phyloP scores from a whole-genome alignment of 352 stramenopile species.

The Phytophthora meadii region DNA sequence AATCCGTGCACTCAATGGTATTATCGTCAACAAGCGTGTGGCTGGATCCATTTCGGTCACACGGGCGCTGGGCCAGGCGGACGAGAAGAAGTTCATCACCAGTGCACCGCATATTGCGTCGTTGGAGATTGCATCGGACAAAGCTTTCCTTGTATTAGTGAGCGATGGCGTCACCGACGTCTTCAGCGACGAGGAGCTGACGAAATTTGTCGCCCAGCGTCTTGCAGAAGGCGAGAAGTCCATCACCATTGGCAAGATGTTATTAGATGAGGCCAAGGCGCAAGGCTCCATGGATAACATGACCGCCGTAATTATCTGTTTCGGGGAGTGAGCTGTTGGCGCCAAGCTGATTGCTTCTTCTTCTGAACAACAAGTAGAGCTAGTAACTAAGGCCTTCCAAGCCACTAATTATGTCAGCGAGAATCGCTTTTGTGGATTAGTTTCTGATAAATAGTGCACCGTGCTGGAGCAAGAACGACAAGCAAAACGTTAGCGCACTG shows the following conservation, averaged over 20 bases:
- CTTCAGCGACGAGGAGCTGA: constrained; percentile 76
- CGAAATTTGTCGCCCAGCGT: constrained; percentile 59
- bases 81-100: constrained; percentile 87
- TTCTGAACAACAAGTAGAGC: constrained; percentile 26
- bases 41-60: constrained; percentile 76
- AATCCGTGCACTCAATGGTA: constrained; percentile 76
- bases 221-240: constrained; percentile 56
- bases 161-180: constrained; percentile 84
- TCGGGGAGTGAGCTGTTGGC: constrained; percentile 41
- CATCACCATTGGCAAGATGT: constrained; percentile 62
- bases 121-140: constrained; percentile 51
- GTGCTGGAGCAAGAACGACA: constrained; percentile 3
- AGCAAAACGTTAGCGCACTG: neutral
- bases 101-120: constrained; percentile 67
- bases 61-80: constrained; percentile 74
- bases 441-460: constrained; percentile 28
- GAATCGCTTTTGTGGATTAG: neutral
- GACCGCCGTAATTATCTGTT: constrained; percentile 80
- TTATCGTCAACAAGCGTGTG: constrained; percentile 87
- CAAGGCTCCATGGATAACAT: constrained; percentile 86
- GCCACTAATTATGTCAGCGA: constrained; percentile 32
- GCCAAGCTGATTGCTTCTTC: constrained; percentile 1
- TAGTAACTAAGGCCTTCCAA: constrained; percentile 39
- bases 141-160: constrained; percentile 79
- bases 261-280: constrained; percentile 74